Evolutionary conservation across 139 green algal genomes (phyloP), one percentile per base, ranked within the genome.

Genomic region (Edaphochlamys debaryana): DNA sequence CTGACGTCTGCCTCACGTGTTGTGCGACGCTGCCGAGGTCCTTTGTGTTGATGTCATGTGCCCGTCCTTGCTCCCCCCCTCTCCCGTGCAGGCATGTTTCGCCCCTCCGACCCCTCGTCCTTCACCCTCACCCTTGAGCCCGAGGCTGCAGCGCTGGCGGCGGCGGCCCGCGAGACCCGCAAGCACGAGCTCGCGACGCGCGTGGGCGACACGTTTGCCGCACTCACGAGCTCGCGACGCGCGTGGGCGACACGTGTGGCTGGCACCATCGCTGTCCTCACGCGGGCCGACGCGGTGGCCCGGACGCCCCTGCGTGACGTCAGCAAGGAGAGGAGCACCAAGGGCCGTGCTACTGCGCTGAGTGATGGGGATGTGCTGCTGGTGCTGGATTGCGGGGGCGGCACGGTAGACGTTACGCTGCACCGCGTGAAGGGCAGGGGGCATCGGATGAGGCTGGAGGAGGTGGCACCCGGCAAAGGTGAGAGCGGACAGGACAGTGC

Each of bases 381-480:
- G 48, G 78, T 84, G 48, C 11, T 84, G 78, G 78, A 84, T 37
- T 84, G 78, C 66, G 78, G 78, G 36, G 78, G 78, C 36, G 78
- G 78, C 56, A 84, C 78, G 36, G 66, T 66, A 15, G 78, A 84
- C 78, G 45, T 77, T 6, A 77, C 78, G 29, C 56, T 84, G 78
- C 78, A 84, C 48, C 23, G 27, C 2, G 66, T 84, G 48, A 4
- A 38, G 22, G 63, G 76, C 19, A 13, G 19, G 29, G 62, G 62
- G 23, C 15, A 5, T 1, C 13, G 1, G 4, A 23, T 73, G 50
- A 41, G 45, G 25, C 63, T 82, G 63, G 38, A 74, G 42, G 76
- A 82, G 64, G 62, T 42, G 63, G 60, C 60, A 29, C 62, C n/a
- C 42, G 76, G 76, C 3, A 50, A 19, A 29, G 76, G 76, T 82